phyloP scores from a whole-genome alignment of 1,139 yeast species.

The Hemisphaericaspora subhashii region DNA sequence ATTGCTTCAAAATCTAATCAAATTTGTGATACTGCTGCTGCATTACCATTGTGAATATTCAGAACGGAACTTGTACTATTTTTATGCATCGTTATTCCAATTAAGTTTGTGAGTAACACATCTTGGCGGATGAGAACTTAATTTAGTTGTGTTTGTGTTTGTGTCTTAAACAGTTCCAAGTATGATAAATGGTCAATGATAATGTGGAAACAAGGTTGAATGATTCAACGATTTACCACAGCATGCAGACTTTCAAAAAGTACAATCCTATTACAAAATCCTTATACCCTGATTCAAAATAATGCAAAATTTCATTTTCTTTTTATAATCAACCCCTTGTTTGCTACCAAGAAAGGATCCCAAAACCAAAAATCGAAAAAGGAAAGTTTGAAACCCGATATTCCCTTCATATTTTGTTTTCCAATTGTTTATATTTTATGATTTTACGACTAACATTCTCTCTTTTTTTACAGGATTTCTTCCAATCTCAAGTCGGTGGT shows the following conservation, averaged over 20 bases:
- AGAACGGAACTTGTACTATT: conserved; percentile 1
- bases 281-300: no score
- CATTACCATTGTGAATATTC: conserved; percentile 1
- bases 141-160: conserved; percentile 2
- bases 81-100: conserved; percentile 9
- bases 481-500: conserved; percentile 85
- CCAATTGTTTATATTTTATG: not conserved
- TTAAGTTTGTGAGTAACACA: conserved; percentile 12
- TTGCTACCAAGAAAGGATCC: not conserved
- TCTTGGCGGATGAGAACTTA: conserved; percentile 7
- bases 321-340: not conserved
- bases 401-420: not conserved
- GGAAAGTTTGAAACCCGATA: no score
- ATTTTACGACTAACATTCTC: conserved; percentile 8
- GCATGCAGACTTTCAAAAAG: not conserved
- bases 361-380: conserved; percentile 18
- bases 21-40: not conserved
- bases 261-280: no score
- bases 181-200: not conserved
- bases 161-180: conserved; percentile 3
- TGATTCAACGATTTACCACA: conserved; percentile 3
- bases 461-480: conserved; percentile 66
- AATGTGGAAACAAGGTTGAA: conserved; percentile 2
- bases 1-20: not conserved
- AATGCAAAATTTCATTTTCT: conserved; percentile 3